Evolutionary conservation across 352 stramenopile genomes (phyloP), one percentile per base, ranked within the genome.

Genomic region (Phytophthora pseudosyringae): DNA sequence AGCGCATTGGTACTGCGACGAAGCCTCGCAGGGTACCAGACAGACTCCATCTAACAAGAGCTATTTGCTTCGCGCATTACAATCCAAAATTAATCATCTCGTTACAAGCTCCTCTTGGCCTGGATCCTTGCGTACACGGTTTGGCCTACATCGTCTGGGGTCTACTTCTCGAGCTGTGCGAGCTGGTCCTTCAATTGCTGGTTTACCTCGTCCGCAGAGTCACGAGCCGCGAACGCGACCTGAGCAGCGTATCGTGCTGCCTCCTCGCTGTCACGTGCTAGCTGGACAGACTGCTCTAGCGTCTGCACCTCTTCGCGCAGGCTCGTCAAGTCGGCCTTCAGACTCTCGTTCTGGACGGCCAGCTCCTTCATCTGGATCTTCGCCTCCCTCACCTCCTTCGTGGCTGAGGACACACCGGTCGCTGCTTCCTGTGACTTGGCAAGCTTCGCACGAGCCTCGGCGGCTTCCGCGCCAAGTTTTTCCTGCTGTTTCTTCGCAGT

Each of bases 11-110:
- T 95, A 39, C 59, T 95, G 41, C 79, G 88, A 32, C 67, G 75
- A 54, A 93, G 83, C 38, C 73, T 95, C 36, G 83, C 81, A 33
- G 84, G 85, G 4, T 95, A 95, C 51, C 86, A 93, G 66, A 93
- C 85, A 38, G 88, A 95, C 40, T 95, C 88, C 6, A 91, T 95
- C 56, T 95, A 80, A 72, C 5, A 46, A 46, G 35, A 54, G 13
- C 33, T 39, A 2, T 21, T 21, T 21, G 21, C 21, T 21, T 21
- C 21, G 1, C 21, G 21, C 21, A 21, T 21, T 64, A 62, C 56
- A 69, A 68, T 70, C 73, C 57, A 73, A 76, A 76, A 69, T 76
- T 72, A 64, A 69, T 59, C 58, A 53, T 61, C 35, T 57, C 66
- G 65, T 65, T 58, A 59, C 59, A 60, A 41, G 49, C 64, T 59